Percentiles rank a stretch among this genome's conserved stretches.
These are phyloP conservation scores for Tolypocladium pustulatum DNA, from an alignment of 2,329 filamentous ascomycete genomes.

Conservation along the genomic window DNA sequence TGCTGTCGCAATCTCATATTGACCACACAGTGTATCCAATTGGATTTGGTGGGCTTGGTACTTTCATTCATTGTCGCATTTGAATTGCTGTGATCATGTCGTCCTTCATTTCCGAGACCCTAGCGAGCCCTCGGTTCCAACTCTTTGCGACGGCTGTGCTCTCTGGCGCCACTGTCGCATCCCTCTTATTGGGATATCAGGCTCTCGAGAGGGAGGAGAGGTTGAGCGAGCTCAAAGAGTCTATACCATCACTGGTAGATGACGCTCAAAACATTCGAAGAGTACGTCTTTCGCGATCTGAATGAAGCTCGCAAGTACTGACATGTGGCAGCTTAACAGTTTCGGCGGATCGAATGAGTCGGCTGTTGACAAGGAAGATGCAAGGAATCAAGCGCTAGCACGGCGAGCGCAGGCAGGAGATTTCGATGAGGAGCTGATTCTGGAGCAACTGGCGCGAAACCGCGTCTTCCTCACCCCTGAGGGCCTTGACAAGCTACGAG, in stretches of 20 bases:
- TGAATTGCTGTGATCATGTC: conserved; percentile 22
- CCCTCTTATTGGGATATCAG: conserved; percentile 53
- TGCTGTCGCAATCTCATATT: not conserved
- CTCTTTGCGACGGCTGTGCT: conserved; percentile 60
- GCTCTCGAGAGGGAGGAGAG: conserved; percentile 43
- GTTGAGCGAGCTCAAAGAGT: conserved; percentile 46
- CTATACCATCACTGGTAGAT: conserved; percentile 34
- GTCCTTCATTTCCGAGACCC: conserved; percentile 31
- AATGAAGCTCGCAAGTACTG: not conserved
- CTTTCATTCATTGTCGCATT: not conserved
- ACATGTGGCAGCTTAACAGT: conserved; percentile 42
- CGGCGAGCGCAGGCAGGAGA: conserved; percentile 50
- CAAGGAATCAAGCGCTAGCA: conserved; percentile 47
- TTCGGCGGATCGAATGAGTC: conserved; percentile 43
- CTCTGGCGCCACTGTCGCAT: conserved; percentile 49
- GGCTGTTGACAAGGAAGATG: conserved; percentile 47
- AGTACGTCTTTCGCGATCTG: conserved; percentile 6
- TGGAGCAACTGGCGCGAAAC: conserved; percentile 90
- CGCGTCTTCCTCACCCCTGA: conserved; percentile 79
- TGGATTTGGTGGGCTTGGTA: not conserved
- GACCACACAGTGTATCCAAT: not conserved
- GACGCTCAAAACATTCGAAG: conserved; percentile 9
- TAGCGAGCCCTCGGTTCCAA: conserved; percentile 43
- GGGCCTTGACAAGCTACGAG: conserved; percentile 69
- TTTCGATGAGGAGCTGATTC: conserved; percentile 69